phyloP scores from a whole-genome alignment of 192 early-diverging fungal species.

The Podila epigama region DNA sequence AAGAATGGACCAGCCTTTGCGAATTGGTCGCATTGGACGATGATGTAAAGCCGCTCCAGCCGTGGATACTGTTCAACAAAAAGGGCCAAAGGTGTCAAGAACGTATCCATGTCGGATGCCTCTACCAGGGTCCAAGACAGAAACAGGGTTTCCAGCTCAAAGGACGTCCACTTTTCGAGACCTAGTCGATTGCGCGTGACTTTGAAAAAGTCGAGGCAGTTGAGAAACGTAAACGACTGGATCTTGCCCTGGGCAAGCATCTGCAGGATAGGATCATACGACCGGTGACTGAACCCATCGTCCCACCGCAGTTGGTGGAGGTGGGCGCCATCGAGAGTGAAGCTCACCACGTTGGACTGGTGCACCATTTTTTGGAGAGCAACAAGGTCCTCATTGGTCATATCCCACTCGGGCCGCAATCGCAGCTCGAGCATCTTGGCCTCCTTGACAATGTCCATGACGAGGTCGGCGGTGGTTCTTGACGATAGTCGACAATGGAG shows the following conservation, averaged over 20 bases:
- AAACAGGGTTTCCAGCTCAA: neutral
- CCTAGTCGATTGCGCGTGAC: neutral
- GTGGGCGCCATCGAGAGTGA: neutral
- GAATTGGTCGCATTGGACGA: neutral
- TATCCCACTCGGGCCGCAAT: neutral
- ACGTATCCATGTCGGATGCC: neutral
- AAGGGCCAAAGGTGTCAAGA: neutral
- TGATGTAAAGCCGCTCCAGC: neutral
- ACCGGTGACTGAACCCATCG: neutral
- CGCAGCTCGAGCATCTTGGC: neutral
- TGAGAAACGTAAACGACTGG: neutral
- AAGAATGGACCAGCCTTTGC: neutral
- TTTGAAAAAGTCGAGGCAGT: constrained; percentile 1
- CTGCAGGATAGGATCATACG: neutral
- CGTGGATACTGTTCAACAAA: neutral
- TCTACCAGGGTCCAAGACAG: neutral
- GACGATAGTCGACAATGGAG: neutral
- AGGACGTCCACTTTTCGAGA: neutral
- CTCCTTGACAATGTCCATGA: constrained; percentile 1
- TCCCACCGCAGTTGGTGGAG: neutral
- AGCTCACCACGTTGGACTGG: neutral
- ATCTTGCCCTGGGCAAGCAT: neutral
- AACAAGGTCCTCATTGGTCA: neutral
- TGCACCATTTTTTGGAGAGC: neutral
- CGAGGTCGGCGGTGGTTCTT: neutral